These are phyloP conservation scores for Coemansia sp. DNA, from an alignment of 192 early-diverging fungal species.

Conservation along the genomic window DNA sequence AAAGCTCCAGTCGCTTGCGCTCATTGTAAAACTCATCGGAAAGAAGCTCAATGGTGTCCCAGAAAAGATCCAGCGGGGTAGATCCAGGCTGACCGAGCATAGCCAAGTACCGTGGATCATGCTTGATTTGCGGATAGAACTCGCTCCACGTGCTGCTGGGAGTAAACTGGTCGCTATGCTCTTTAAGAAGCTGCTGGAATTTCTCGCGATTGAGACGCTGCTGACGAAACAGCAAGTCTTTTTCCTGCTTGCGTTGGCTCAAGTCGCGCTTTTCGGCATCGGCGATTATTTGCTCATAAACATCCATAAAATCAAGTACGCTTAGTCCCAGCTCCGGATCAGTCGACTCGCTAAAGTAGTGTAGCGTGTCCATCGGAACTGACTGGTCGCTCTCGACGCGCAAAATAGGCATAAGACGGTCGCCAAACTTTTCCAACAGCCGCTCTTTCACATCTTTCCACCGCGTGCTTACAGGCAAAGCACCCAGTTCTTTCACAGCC, in stretches of 20 bases:
- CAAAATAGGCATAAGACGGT: slow-evolving; percentile 38
- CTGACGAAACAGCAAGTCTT: slow-evolving; percentile 50
- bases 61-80: slow-evolving; percentile 88
- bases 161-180: slow-evolving; percentile 61
- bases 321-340: slow-evolving; percentile 62
- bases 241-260: slow-evolving; percentile 55
- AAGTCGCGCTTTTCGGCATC: slow-evolving; percentile 65
- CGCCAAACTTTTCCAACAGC: slow-evolving; percentile 20
- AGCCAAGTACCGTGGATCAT: slow-evolving; percentile 64
- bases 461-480: slow-evolving; percentile 11
- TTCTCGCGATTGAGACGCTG: slow-evolving; percentile 74
- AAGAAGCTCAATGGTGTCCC: slow-evolving; percentile 82
- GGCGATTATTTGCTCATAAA: slow-evolving; percentile 67
- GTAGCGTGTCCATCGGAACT: slow-evolving; percentile 17
- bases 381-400: slow-evolving; percentile 12
- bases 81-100: slow-evolving; percentile 83
- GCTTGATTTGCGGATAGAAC: slow-evolving; percentile 69
- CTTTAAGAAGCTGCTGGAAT: slow-evolving; percentile 67
- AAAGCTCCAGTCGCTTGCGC: slow-evolving; percentile 59
- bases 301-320: slow-evolving; percentile 74
- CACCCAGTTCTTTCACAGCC: slow-evolving; percentile 14
- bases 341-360: neutral
- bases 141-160: slow-evolving; percentile 83
- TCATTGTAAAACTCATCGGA: slow-evolving; percentile 72
- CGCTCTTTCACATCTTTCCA: slow-evolving; percentile 27